Percentiles rank a stretch among this genome's conserved stretches.
These are phyloP conservation scores for Pseudogymnoascus sp. DNA, from an alignment of 2,329 filamentous ascomycete species.

Conservation along the genomic window DNA sequence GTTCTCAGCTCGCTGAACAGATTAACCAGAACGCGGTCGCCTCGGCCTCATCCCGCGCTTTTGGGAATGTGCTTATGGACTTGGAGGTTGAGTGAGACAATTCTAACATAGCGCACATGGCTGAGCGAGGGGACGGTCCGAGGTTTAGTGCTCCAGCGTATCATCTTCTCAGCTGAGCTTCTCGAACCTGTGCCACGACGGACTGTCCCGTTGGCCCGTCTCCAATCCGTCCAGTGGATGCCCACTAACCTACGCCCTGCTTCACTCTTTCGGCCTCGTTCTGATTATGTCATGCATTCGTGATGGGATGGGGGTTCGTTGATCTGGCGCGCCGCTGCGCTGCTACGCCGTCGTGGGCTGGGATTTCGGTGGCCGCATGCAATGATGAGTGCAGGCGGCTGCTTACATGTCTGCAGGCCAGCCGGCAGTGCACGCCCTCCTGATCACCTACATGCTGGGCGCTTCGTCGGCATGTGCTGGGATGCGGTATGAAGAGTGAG, in stretches of 20 bases:
- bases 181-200: neutral
- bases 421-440: constrained; percentile 2
- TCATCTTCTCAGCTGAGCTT: neutral
- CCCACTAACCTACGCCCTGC: neutral
- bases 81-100: neutral
- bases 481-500: neutral
- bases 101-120: neutral
- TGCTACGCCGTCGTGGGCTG: neutral
- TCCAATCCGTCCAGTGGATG: neutral
- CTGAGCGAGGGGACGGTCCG: neutral
- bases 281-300: neutral
- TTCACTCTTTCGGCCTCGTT: neutral
- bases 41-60: neutral
- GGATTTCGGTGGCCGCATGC: neutral
- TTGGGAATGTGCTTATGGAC: neutral
- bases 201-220: constrained; percentile 2
- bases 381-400: constrained; percentile 7
- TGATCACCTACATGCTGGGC: neutral
- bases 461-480: neutral
- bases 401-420: constrained; percentile 4
- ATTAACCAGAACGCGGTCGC: neutral
- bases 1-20: neutral
- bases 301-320: neutral
- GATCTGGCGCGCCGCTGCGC: neutral
- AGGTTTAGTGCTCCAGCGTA: neutral